Percentiles rank a stretch among this genome's conserved stretches.
Evolutionary conservation across 1,139 yeast species (phyloP).

Genomic region (Candida freyschussii): DNA sequence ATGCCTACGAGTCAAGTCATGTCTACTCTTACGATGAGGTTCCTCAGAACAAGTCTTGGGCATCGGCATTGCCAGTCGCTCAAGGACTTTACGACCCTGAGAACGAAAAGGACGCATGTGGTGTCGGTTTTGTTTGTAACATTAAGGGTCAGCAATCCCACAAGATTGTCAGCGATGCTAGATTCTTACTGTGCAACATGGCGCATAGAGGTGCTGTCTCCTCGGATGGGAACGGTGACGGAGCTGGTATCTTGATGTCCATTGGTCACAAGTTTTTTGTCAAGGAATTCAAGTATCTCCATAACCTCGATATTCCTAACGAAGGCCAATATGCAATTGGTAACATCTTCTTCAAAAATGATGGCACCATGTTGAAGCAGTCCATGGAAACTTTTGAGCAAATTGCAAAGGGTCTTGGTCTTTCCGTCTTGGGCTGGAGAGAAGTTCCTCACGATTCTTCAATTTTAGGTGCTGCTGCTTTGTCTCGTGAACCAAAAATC

Average conservation of each 20-base stretch:
- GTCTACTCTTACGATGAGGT: conserved; percentile 65
- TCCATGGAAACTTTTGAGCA: conserved; percentile 75
- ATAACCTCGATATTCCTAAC: conserved; percentile 59
- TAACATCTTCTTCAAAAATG: conserved; percentile 84
- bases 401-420: conserved; percentile 70
- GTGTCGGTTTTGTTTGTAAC: conserved; percentile 96
- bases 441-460: conserved; percentile 92
- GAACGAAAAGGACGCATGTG: conserved; percentile 94
- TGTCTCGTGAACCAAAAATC: conserved; percentile 87
- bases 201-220: conserved; percentile 98
- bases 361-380: conserved; percentile 52
- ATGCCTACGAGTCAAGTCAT: conserved; percentile 17
- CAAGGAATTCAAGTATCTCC: conserved; percentile 71
- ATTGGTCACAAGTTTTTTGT: conserved; percentile 84
- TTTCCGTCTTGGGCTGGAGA: conserved; percentile 91
- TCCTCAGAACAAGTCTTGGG: conserved; percentile 83
- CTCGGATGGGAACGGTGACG: conserved; percentile 97
- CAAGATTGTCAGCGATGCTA: conserved; percentile 90
- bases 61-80: conserved; percentile 77
- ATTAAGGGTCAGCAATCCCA: conserved; percentile 85
- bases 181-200: conserved; percentile 88
- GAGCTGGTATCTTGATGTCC: conserved; percentile 95
- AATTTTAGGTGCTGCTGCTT: conserved; percentile 90
- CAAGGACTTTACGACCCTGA: conserved; percentile 94
- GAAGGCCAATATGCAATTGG: conserved; percentile 93